Base-by-base conservation (phyloP, 164 flowering plant species). In the Chimonanthus salicifolius region DNA sequence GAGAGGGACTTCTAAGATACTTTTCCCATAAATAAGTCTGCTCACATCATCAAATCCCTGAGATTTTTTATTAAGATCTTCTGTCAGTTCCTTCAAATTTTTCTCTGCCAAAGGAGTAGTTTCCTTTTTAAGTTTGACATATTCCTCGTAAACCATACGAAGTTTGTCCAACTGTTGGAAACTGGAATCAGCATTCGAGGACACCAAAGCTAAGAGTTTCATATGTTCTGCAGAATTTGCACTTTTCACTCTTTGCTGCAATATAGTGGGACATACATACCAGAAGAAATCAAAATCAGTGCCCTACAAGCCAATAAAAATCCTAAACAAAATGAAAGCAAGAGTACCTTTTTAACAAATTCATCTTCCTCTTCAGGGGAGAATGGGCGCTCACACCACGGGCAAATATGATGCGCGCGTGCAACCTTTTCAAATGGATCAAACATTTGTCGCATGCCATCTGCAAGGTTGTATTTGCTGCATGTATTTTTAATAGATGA, bases 101-200 rank as follows among this genome's bases (percentile, higher is more conserved):
- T 82, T 89, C 80, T 88, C 94, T 15, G 87, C 79, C 49, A 74
- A 77, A 78, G 98, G 99, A 68, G 90, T 86, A 49, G 88, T 82
- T 78, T 95, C 99, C 63, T 85, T 89, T 62, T 87, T 73, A 77
- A 86, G 83, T 84, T 95, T 93, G 18, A 81, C 70, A 84, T 84
- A 90, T 74, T 95, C 99, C 82, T 93, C 99, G 77, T 88, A 86
- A 50, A 87, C 84, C 69, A 86, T 78, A 16, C 92, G 93, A 65
- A 95, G 92, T 75, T 87, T 92, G 85, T 95, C 99, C 83, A 95
- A 80, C 80, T 93, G 94, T 87, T 89, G 96, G 78, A 90, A 93
- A 49, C 64, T 71, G 50, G 89, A 88, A 54, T 95, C 99, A 46
- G 97, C 92, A 81, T 75, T 81, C 33, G 91, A 86, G n/a, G 88